Evolutionary conservation across 2,329 filamentous ascomycete genomes (phyloP), one percentile per base, ranked within the genome.

Genomic region (Ilyonectria mors-panacis): DNA sequence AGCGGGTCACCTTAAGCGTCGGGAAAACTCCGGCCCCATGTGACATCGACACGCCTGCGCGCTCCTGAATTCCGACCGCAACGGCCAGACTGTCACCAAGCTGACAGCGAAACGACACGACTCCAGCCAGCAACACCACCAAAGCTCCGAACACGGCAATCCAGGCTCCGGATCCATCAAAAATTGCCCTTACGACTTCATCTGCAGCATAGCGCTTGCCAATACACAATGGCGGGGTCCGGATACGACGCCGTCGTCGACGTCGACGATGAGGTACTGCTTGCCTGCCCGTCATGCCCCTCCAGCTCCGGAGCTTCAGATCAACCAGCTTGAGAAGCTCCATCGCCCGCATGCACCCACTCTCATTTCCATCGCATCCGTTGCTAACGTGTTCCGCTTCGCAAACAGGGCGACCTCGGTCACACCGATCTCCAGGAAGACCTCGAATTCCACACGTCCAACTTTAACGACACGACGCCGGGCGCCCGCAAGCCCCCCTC

Each of bases 241-340:
- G 95, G 95, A 75, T 99, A 99, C 82, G 96, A 99, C 85, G 96
- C 97, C 69, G 95, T 99, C 73, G 96, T 99, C 67, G 96, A 99
- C 77, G 92, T 98, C 63, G 96, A 99, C 81, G 94, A 96, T 78
- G 96, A 98, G 89, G 94, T 97, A 78, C 48, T 70, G 54, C 47
- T 53, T 39, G 26, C 44, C 48, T 45, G 35, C 39, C 61, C 8
- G 39, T n/a, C 39, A 8, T 67, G 50, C 63, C 48, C 63, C 59
- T 71, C 68, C 39, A 65, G 70, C 63, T 65, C 44, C 26, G 45
- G 56, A 67, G 68, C 65, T 71, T 59, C 35, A 58, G 28, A 59
- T 61, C 47, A 47, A 42, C 23, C 53, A 59, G 28, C 26, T 23
- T n/a, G 39, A 55, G 45, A 61, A 66, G 53, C 58, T 58, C 44